phyloP scores from a whole-genome alignment of 139 green algal species.

The Chlamydomonas schloesseri region DNA sequence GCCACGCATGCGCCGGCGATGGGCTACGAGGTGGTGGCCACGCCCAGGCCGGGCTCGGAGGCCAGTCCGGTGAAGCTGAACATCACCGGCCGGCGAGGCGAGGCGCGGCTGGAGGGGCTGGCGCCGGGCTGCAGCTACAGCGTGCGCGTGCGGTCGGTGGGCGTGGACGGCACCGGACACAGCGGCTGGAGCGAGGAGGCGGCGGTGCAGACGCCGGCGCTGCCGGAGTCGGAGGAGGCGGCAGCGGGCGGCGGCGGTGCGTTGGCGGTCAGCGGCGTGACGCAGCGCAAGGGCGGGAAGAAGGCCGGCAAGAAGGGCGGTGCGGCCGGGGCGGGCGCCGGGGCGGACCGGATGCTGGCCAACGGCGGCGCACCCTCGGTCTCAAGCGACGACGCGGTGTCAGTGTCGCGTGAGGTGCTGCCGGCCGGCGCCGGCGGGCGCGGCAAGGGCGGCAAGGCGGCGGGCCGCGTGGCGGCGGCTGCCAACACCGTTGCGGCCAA shows the following conservation, averaged over 20 bases:
- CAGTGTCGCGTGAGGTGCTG: background rate
- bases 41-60: conserved; percentile 16
- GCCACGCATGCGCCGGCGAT: conserved; percentile 38
- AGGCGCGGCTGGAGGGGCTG: conserved; percentile 36
- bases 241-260: background rate
- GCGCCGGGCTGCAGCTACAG: conserved; percentile 47
- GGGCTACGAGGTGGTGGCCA: conserved; percentile 55
- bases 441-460: background rate
- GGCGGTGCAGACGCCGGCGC: conserved; percentile 36
- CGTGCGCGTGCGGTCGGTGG: conserved; percentile 68
- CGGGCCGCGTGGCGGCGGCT: background rate
- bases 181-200: conserved; percentile 65
- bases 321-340: background rate
- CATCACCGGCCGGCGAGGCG: conserved; percentile 5
- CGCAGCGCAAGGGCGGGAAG: background rate
- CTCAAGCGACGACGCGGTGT: background rate
- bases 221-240: background rate
- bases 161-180: conserved; percentile 68
- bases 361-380: background rate
- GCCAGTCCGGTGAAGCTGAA: conserved; percentile 23
- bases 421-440: background rate
- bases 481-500: background rate
- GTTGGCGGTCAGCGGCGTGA: background rate
- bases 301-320: background rate
- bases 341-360: too few relatives aligned